Evolutionary conservation across 2,329 filamentous ascomycete species (phyloP).

Genomic region (Arthrobotrys sphaeroides): DNA sequence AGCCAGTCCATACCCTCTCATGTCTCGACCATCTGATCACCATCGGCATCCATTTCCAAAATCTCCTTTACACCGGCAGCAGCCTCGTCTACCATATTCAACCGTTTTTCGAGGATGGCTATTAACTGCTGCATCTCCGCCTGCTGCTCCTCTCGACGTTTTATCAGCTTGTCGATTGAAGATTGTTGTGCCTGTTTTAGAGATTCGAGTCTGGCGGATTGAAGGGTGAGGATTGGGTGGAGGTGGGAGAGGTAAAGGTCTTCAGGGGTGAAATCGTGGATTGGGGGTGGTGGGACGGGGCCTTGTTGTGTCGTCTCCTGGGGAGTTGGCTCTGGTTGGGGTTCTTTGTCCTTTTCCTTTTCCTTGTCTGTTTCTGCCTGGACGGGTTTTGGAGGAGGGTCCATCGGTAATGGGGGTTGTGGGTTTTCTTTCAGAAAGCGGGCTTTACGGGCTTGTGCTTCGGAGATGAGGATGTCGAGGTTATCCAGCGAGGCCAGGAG

Average conservation of each 20-base stretch:
- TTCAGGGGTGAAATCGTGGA: conserved; percentile 27
- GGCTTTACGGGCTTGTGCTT: conserved; percentile 31
- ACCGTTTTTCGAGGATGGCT: conserved; percentile 27
- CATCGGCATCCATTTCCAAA: conserved; percentile 34
- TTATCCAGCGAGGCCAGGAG: conserved; percentile 45
- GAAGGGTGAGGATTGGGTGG: conserved; percentile 34
- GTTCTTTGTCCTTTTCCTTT: neutral
- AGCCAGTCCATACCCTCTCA: neutral
- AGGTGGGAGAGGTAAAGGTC: conserved; percentile 47
- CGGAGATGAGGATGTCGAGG: conserved; percentile 46
- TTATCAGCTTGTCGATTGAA: conserved; percentile 33
- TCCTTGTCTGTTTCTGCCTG: neutral
- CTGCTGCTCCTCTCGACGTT: conserved; percentile 26
- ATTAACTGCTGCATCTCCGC: conserved; percentile 33
- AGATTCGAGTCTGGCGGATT: conserved; percentile 32
- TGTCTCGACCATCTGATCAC: conserved; percentile 21
- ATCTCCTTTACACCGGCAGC: conserved; percentile 58
- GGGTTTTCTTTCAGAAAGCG: conserved; percentile 28
- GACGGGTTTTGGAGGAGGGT: conserved; percentile 29
- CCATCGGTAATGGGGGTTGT: conserved; percentile 23
- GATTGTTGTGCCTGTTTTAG: conserved; percentile 33
- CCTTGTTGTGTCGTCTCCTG: neutral
- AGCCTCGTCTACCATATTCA: conserved; percentile 29
- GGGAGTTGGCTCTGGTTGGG: neutral
- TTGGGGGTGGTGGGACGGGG: neutral